Percentiles rank a stretch among this genome's conserved stretches.
phyloP scores from a whole-genome alignment of 768 basidiomycete species.

The Rubroboletus satanas region DNA sequence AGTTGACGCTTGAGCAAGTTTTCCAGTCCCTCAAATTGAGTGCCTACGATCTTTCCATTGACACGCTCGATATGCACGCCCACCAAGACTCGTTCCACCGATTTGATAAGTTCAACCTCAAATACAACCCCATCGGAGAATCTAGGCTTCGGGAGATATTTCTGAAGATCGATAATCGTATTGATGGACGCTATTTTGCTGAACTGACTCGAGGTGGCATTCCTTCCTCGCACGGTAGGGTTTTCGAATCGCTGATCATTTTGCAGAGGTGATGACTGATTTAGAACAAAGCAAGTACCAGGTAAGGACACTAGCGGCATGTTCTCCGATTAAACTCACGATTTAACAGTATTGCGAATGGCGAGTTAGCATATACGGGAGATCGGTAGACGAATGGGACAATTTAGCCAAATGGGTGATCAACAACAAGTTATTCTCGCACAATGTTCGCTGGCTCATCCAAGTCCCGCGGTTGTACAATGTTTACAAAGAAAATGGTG shows the following conservation, averaged over 20 bases:
- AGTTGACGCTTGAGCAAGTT: slow-evolving; percentile 88
- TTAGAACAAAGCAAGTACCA: slow-evolving; percentile 98
- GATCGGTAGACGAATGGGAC: slow-evolving; percentile 86
- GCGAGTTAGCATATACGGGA: slow-evolving; percentile 94
- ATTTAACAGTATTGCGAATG: slow-evolving; percentile 82
- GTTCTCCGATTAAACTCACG: not conserved
- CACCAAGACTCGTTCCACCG: slow-evolving; percentile 98
- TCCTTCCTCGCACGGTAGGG: not conserved
- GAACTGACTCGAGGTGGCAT: slow-evolving; percentile 82
- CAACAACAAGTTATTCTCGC: slow-evolving; percentile 87
- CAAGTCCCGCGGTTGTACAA: slow-evolving; percentile 94
- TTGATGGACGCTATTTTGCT: slow-evolving; percentile 89
- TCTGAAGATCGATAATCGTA: slow-evolving; percentile 94
- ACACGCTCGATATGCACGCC: slow-evolving; percentile 99
- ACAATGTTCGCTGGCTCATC: slow-evolving; percentile 97
- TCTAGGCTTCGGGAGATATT: slow-evolving; percentile 95
- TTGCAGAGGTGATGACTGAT: slow-evolving; percentile 92
- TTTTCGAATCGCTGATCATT: not conserved
- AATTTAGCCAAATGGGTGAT: slow-evolving; percentile 97
- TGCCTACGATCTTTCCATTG: slow-evolving; percentile 97
- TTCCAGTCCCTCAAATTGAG: slow-evolving; percentile 93
- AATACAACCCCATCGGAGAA: slow-evolving; percentile 97
- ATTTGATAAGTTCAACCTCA: slow-evolving; percentile 96
- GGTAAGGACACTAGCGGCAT: slow-evolving; percentile 37
- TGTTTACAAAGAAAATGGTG: slow-evolving; percentile 87